phyloP scores from a whole-genome alignment of 306 rosid genomes.

The Dryas drummondii region DNA sequence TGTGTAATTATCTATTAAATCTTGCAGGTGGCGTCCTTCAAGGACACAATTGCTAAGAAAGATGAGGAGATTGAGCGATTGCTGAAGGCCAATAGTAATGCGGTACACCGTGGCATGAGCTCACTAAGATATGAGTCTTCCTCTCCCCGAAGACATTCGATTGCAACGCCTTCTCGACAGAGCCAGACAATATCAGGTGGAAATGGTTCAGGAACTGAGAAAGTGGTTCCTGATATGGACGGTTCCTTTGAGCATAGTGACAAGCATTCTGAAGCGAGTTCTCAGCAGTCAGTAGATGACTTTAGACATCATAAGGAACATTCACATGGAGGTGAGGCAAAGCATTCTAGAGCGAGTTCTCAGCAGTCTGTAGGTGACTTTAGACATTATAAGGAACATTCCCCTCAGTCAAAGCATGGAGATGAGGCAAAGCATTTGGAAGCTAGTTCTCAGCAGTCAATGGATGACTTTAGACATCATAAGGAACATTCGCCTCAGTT shows the following conservation, averaged over 20 bases:
- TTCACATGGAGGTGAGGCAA: slow-evolving; percentile 43
- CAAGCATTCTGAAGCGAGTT: slow-evolving; percentile 78
- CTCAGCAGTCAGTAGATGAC: slow-evolving; percentile 68
- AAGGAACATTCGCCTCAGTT: slow-evolving; percentile 43
- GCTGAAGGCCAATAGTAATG: slow-evolving; percentile 59
- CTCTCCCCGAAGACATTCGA: slow-evolving; percentile 71
- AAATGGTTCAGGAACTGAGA: slow-evolving; percentile 43
- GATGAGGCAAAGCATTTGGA: slow-evolving; percentile 61
- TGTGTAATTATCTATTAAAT: slow-evolving; percentile 33
- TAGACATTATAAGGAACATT: slow-evolving; percentile 43
- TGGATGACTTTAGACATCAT: slow-evolving; percentile 59
- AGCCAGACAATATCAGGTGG: slow-evolving; percentile 41
- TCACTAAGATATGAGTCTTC: slow-evolving; percentile 51
- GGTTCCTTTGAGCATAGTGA: slow-evolving; percentile 76
- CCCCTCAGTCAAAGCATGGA: slow-evolving; percentile 36
- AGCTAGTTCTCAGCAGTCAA: slow-evolving; percentile 70
- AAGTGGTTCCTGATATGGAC: slow-evolving; percentile 60
- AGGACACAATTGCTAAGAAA: slow-evolving; percentile 63
- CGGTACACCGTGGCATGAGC: slow-evolving; percentile 41
- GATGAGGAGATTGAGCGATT: slow-evolving; percentile 83
- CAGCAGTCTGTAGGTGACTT: slow-evolving; percentile 65
- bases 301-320: slow-evolving; percentile 47
- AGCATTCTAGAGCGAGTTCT: slow-evolving; percentile 74
- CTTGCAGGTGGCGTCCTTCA: slow-evolving; percentile 73
- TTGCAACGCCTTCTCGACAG: slow-evolving; percentile 44